Evolutionary conservation across 106 monocot species (phyloP).

Genomic region (Gastrodia elata): DNA sequence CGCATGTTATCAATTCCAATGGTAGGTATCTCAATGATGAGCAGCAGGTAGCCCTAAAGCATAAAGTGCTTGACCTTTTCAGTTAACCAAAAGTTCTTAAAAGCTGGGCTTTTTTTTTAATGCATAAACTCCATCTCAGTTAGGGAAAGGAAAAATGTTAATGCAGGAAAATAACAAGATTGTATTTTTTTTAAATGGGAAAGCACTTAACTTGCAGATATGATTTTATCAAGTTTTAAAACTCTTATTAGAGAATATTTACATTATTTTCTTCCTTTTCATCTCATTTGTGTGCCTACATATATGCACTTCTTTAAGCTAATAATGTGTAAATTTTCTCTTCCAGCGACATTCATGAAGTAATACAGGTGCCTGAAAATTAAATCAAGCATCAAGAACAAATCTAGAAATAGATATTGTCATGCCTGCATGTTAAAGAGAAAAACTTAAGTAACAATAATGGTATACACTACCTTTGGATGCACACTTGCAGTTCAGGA

Average conservation of each 20-base stretch:
- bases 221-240: neutral
- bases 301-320: neutral
- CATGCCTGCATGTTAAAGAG: neutral
- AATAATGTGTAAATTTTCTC: neutral
- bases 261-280: neutral
- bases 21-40: too few species aligned
- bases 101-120: too few species aligned
- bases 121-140: too few species aligned
- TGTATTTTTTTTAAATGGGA: too few species aligned
- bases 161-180: too few species aligned
- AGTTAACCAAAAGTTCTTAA: too few species aligned
- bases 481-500: conserved; percentile 89
- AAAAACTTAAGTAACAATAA: neutral
- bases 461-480: conserved; percentile 52
- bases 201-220: too few species aligned
- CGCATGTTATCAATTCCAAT: too few species aligned
- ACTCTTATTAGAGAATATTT: neutral
- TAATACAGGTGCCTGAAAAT: neutral
- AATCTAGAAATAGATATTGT: neutral
- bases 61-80: too few species aligned
- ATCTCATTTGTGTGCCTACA: neutral
- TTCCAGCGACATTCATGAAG: neutral
- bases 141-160: too few species aligned
- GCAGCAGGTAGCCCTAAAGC: too few species aligned
- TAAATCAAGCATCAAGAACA: neutral